Evolutionary conservation across 2,329 filamentous ascomycete genomes (phyloP).

Genomic region (Botryotinia narcissicola): DNA sequence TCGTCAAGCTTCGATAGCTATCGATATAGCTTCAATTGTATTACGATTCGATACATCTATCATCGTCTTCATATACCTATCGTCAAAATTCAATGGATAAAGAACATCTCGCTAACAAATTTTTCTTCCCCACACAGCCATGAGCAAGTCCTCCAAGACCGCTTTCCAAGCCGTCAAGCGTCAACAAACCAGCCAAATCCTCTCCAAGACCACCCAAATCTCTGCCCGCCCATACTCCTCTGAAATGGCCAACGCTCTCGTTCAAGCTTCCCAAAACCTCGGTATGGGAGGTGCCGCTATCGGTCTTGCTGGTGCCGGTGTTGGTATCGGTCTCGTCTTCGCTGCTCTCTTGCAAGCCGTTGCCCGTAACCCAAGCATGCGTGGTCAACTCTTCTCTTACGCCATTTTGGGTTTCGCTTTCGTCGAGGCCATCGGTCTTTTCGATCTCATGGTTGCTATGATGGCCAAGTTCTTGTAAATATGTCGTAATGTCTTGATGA

Average conservation of each 20-base stretch:
- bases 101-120: slow-evolving; percentile 33
- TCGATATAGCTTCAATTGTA: slow-evolving; percentile 9
- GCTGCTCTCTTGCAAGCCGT: slow-evolving; percentile 84
- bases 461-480: slow-evolving; percentile 78
- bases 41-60: slow-evolving; percentile 5
- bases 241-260: slow-evolving; percentile 83
- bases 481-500: neutral
- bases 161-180: slow-evolving; percentile 56
- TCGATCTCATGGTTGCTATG: slow-evolving; percentile 89
- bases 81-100: slow-evolving; percentile 18
- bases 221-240: slow-evolving; percentile 67
- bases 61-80: neutral
- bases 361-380: slow-evolving; percentile 90
- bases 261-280: slow-evolving; percentile 87
- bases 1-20: slow-evolving; percentile 9
- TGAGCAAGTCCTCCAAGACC: slow-evolving; percentile 27
- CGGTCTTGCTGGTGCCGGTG: slow-evolving; percentile 88
- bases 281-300: slow-evolving; percentile 88
- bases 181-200: slow-evolving; percentile 64
- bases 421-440: slow-evolving; percentile 88
- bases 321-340: slow-evolving; percentile 95
- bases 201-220: slow-evolving; percentile 48
- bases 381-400: slow-evolving; percentile 94
- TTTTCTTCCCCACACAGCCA: slow-evolving; percentile 41
- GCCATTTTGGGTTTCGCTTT: slow-evolving; percentile 95